Base-by-base conservation (phyloP, 2,329 filamentous ascomycete species). In the Cordyceps cateniannulata region DNA sequence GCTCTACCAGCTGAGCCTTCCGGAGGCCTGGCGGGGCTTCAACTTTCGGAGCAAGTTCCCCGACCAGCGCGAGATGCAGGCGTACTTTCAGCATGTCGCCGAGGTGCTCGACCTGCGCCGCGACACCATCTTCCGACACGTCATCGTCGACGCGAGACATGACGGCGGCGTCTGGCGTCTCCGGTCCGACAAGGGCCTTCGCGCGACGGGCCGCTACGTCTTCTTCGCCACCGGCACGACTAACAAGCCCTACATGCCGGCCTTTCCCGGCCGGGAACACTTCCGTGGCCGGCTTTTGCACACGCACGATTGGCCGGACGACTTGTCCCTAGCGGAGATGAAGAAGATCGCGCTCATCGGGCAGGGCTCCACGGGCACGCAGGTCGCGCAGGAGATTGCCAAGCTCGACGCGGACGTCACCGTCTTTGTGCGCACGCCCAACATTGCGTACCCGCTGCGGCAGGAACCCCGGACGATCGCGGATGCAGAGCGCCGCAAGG, bases 391-490 rank as follows among this genome's bases (percentile, higher is more conserved):
- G 59, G 66, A 68, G 53, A 62, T 69, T 25, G 59, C 59, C 62
- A 78, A 77, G 64, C 52, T 68, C 65, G 70, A 75, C 10, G 59
- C 56, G 2, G 62, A 71, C 22, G 60, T 76, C 40, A 72, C 70
- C 2, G 79, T 85, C 2, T 84, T 85, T 66, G 79, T 86, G 62
- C 75, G 85, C 20, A 86, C 81, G 2, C 82, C 84, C 0, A 85
- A 84, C 61, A 76, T 81, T 14, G 81, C 79, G 14, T 67, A 87
- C 0, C 85, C 85, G 0, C 85, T 87, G 81, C 71, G 76, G 1
- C 81, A 85, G 64, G 9, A 14, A 6, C 6, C 5, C 2, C 27
- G 16, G 20, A 20, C 25, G 24, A 12, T 18, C 35, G 24, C 24
- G 48, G 32, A 59, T 16, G 8, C 55, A 2, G 55, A 58, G 44